Base-by-base conservation (phyloP, 768 basidiomycete species). In the Termitomyces sp. region DNA sequence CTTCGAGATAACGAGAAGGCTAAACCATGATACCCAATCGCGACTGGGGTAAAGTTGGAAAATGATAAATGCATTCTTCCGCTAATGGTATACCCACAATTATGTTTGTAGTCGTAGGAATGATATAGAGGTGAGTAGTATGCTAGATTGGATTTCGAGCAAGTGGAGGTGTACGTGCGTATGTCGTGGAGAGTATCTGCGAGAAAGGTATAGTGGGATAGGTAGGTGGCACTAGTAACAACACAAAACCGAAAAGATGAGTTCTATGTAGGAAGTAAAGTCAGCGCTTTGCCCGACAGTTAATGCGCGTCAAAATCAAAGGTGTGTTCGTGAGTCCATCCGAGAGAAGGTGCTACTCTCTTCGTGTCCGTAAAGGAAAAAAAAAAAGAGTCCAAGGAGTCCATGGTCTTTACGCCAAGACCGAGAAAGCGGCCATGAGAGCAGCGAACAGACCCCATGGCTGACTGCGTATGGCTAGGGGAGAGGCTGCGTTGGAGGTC, bases 401-500 rank as follows among this genome's bases (percentile, higher is more conserved):
- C 36, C 32, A 23, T 18, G 35, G 20, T 46, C 2, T 16, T 55
- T 46, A 63, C 26, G 28, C 35, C 55, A 57, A 50, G 13, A 60
- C 26, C 10, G 60, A 50, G 20, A 56, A 14, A 20, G 46, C 32
- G 28, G 54, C 50, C 14, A 58, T 14, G 18, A 61, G 33, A 32
- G 57, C 57, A 7, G 63, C 55, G 30, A 46, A 28, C 8, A 47
- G 23, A 26, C 12, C 20, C 40, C 55, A 43, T 20, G 54, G 33
- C 8, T 26, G 46, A 23, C 2, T 23, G 23, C 23, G 23, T 23
- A 23, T 23, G 26, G 30, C 28, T 0, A 52, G 48, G 30, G 57
- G 16, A 14, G 56, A 41, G 7, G 59, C 62, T 10, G 63, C 57
- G 23, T 64, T 61, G 7, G 52, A 60, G 1, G 60, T 50, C 36